Evolutionary conservation across 2,329 filamentous ascomycete genomes (phyloP).

Genomic region (Colletotrichum horii): DNA sequence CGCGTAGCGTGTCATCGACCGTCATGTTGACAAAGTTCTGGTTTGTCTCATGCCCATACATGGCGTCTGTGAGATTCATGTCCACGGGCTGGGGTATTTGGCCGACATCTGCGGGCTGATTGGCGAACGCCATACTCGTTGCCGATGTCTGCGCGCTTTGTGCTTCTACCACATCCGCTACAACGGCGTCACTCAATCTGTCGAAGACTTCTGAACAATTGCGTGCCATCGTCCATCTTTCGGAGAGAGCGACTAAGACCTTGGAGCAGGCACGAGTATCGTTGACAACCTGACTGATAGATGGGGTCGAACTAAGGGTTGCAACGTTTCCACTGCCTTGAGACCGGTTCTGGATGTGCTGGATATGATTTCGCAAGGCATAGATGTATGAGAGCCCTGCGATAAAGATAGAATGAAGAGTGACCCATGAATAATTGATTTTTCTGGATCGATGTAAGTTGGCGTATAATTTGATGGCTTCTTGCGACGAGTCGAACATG

Average conservation of each 20-base stretch:
- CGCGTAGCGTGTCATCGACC: constrained; percentile 41
- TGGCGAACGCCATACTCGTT: neutral
- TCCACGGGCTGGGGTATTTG: neutral
- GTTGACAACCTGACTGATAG: constrained; percentile 47
- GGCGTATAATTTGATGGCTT: constrained; percentile 47
- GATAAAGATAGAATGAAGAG: constrained; percentile 52
- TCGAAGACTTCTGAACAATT: constrained; percentile 49
- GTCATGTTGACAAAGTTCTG: constrained; percentile 30
- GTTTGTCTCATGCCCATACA: neutral
- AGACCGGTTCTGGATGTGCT: constrained; percentile 26
- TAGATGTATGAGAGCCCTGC: constrained; percentile 50
- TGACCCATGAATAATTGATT: constrained; percentile 55
- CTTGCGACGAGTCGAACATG: constrained; percentile 42
- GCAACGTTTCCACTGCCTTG: neutral
- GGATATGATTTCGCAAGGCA: constrained; percentile 43
- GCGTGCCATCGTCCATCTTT: constrained; percentile 43
- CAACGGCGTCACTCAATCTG: constrained; percentile 44
- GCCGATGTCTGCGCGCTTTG: neutral
- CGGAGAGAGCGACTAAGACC: constrained; percentile 47
- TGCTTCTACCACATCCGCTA: constrained; percentile 42
- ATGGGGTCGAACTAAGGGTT: constrained; percentile 35
- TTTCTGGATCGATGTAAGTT: constrained; percentile 46
- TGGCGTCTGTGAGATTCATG: neutral
- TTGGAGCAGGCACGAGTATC: constrained; percentile 48
- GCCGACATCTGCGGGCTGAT: neutral